phyloP scores from a whole-genome alignment of 805 yeast species.

The Clavispora fructus region DNA sequence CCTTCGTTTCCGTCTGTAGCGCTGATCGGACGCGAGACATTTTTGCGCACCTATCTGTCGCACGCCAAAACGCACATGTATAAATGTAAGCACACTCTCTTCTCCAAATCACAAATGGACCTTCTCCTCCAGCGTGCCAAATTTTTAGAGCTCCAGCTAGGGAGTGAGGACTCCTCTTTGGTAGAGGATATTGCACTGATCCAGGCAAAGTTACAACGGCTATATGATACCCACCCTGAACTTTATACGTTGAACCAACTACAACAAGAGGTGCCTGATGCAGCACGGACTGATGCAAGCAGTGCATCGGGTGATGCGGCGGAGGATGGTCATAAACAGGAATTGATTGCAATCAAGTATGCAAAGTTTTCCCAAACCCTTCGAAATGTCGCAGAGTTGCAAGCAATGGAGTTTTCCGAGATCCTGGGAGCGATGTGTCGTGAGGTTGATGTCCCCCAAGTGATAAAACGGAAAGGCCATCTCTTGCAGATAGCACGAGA shows the following conservation, averaged over 20 bases:
- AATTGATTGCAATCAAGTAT: conserved; percentile 18
- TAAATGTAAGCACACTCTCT: no score
- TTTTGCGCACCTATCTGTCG: background rate
- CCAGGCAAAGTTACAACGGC: conserved; percentile 7
- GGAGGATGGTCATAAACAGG: conserved; percentile 12
- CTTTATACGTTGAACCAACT: conserved; percentile 4
- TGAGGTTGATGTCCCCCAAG: background rate
- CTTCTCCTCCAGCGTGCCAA: background rate
- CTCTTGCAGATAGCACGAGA: conserved; percentile 13
- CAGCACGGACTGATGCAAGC: background rate
- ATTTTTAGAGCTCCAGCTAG: conserved; percentile 5
- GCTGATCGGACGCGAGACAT: background rate
- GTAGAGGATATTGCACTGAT: conserved; percentile 5
- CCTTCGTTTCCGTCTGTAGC: no score
- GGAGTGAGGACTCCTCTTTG: background rate
- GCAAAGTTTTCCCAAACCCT: conserved; percentile 18
- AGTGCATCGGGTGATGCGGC: background rate
- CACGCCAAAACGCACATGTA: background rate
- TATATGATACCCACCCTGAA: conserved; percentile 7
- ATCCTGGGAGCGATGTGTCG: conserved; percentile 5
- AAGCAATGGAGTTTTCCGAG: conserved; percentile 17
- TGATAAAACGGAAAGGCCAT: background rate
- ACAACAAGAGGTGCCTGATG: background rate
- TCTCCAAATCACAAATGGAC: background rate
- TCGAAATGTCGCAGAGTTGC: conserved; percentile 17